phyloP scores from a whole-genome alignment of 2,329 filamentous ascomycete species.

The Cladophialophora psammophila region DNA sequence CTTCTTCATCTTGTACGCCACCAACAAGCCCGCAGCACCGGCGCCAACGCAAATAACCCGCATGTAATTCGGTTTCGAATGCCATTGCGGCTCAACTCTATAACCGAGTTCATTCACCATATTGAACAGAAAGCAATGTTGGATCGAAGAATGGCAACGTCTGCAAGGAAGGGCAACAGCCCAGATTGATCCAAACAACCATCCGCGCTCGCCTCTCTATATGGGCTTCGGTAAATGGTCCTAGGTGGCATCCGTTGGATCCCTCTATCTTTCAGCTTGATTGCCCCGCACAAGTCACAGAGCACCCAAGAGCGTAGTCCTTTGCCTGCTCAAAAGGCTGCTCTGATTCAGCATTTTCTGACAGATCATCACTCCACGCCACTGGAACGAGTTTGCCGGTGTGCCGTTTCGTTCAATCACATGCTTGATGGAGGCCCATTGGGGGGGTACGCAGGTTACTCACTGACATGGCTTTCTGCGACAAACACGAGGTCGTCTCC shows the following conservation, averaged over 20 bases:
- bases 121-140: neutral
- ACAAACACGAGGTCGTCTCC: neutral
- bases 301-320: too few species aligned
- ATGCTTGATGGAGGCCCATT: neutral
- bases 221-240: neutral
- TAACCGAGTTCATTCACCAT: constrained; percentile 20
- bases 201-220: neutral
- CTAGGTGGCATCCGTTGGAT: neutral
- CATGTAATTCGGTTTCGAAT: constrained; percentile 14
- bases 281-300: neutral
- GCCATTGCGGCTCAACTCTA: constrained; percentile 12
- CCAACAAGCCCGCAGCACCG: constrained; percentile 29
- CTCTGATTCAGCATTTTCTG: constrained; percentile 3
- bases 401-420: neutral
- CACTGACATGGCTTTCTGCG: neutral
- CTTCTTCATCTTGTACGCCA: constrained; percentile 44
- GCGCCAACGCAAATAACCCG: constrained; percentile 37
- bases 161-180: neutral
- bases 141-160: neutral
- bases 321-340: neutral
- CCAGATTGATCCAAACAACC: neutral
- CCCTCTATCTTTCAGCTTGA: neutral
- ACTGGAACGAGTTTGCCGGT: neutral
- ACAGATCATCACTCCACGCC: neutral
- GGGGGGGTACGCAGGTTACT: neutral